phyloP scores from a whole-genome alignment of 495 filamentous ascomycete species.

The Penicillium maclennaniae region DNA sequence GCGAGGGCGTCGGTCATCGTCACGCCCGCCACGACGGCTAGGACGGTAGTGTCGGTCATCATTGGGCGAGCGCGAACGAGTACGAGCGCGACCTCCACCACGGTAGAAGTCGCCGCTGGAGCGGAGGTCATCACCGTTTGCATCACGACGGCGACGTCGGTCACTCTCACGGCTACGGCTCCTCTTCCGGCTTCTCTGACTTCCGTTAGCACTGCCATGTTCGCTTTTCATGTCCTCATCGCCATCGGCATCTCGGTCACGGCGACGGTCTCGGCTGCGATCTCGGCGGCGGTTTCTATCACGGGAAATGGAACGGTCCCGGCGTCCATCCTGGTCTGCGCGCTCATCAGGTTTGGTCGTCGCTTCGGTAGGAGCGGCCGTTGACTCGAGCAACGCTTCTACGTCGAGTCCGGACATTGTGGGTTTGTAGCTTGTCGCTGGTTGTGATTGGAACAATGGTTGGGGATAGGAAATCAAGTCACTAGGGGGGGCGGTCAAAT shows the following conservation, averaged over 20 bases:
- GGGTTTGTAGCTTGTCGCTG: constrained; percentile 8
- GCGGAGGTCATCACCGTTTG: constrained; percentile 62
- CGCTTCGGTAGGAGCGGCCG: constrained; percentile 61
- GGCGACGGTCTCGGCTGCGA: constrained; percentile 64
- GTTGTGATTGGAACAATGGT: constrained; percentile 21
- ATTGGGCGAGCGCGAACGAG: constrained; percentile 72
- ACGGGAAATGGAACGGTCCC: constrained; percentile 52
- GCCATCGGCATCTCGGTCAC: constrained; percentile 58
- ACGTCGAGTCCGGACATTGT: constrained; percentile 89
- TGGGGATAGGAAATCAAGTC: constrained; percentile 34
- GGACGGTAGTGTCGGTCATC: constrained; percentile 75
- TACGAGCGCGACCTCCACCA: constrained; percentile 63
- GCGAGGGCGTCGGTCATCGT: constrained; percentile 30
- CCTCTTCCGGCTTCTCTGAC: constrained; percentile 78
- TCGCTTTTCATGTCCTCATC: constrained; percentile 75
- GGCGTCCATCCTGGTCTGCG: constrained; percentile 51
- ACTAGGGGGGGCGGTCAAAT: constrained; percentile 50
- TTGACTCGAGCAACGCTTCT: constrained; percentile 89
- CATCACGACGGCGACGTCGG: constrained; percentile 74
- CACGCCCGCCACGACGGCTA: constrained; percentile 28
- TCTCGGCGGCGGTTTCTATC: constrained; percentile 58
- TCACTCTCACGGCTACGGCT: constrained; percentile 79
- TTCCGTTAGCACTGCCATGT: constrained; percentile 73
- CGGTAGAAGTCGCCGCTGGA: constrained; percentile 72
- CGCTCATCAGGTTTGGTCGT: constrained; percentile 51